These are phyloP conservation scores for Calonectria hongkongensis DNA, from an alignment of 2,329 filamentous ascomycete species.

Conservation along the genomic window DNA sequence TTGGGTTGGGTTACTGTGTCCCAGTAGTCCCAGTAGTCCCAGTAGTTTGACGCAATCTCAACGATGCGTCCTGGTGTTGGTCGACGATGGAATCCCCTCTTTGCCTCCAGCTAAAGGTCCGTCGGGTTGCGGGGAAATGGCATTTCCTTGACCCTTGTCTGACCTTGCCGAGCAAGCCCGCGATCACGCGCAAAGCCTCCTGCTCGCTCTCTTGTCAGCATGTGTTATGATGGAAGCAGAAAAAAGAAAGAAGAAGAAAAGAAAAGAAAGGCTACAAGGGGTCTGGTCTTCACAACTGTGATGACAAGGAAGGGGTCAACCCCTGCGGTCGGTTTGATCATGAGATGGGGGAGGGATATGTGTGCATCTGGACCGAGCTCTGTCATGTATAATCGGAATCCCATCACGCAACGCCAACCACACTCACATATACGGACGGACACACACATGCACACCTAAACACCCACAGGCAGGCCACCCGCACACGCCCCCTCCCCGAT, in stretches of 20 bases:
- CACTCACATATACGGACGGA: neutral
- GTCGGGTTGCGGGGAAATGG: constrained; percentile 49
- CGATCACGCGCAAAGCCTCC: constrained; percentile 20
- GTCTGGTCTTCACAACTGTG: neutral
- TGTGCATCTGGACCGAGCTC: constrained; percentile 9
- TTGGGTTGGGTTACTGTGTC: constrained; percentile 39
- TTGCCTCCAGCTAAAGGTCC: constrained; percentile 16
- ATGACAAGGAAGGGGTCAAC: neutral
- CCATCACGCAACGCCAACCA: constrained; percentile 23
- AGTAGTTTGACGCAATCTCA: constrained; percentile 43
- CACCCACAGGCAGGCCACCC: constrained; percentile 1
- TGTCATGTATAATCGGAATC: constrained; percentile 23
- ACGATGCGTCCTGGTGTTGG: constrained; percentile 3
- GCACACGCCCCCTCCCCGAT: constrained; percentile 1
- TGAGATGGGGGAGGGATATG: constrained; percentile 19
- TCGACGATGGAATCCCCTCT: constrained; percentile 22
- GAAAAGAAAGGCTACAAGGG: neutral
- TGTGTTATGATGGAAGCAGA: neutral
- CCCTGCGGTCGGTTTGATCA: constrained; percentile 16
- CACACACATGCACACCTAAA: constrained; percentile 11
- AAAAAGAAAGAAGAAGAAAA: too few relatives aligned
- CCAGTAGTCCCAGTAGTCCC: constrained; percentile 30
- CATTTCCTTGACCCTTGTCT: constrained; percentile 35
- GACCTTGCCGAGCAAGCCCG: constrained; percentile 3
- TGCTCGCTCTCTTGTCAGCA: constrained; percentile 8